These are phyloP conservation scores for Lumnitzera racemosa DNA, from an alignment of 345 rosid genomes.

Conservation along the genomic window DNA sequence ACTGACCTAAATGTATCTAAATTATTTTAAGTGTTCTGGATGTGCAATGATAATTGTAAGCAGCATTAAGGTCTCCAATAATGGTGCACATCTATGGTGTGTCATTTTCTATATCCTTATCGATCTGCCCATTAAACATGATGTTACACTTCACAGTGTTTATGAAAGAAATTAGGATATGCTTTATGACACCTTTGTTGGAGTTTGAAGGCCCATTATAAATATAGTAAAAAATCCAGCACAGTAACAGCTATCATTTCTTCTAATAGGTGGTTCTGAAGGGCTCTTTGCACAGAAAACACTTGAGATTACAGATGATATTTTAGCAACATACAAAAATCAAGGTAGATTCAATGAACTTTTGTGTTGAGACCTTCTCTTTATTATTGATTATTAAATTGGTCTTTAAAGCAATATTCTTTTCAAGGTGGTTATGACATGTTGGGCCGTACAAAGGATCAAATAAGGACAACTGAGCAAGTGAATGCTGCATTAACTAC, in stretches of 20 bases:
- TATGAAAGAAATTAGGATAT: too few species aligned
- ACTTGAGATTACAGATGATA: conserved; percentile 71
- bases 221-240: not conserved
- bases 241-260: not conserved
- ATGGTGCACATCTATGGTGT: too few species aligned
- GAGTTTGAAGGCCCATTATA: too few species aligned
- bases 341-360: conserved; percentile 51
- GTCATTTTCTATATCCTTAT: too few species aligned
- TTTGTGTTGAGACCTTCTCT: not conserved
- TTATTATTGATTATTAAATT: conserved; percentile 5
- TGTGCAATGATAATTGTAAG: too few species aligned
- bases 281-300: conserved; percentile 95
- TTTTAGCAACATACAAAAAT: conserved; percentile 82
- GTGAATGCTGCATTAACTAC: conserved; percentile 75
- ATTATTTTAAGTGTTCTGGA: too few species aligned
- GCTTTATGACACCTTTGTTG: too few species aligned
- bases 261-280: conserved; percentile 78
- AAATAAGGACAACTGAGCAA: conserved; percentile 94
- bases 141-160: too few species aligned
- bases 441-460: conserved; percentile 96
- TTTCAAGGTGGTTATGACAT: conserved; percentile 87
- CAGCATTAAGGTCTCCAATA: too few species aligned
- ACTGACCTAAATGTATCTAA: too few species aligned
- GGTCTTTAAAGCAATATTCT: conserved; percentile 6
- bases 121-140: too few species aligned